These are phyloP conservation scores for Sphenostylis stenocarpa DNA, from an alignment of 306 rosid species.

Conservation along the genomic window DNA sequence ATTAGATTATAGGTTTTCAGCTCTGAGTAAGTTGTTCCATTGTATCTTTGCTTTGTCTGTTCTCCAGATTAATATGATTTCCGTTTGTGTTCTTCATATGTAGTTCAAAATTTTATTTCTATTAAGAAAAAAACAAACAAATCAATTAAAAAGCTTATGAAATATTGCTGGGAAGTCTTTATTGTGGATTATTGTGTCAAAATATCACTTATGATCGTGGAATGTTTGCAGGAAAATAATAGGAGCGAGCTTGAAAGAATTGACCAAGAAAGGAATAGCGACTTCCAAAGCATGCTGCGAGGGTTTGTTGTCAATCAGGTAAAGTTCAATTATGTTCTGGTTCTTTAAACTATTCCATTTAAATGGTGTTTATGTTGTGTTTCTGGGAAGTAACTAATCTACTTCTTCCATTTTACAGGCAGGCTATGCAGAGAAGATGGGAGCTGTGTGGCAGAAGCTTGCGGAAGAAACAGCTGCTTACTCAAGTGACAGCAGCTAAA, in stretches of 20 bases:
- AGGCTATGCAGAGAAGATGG: constrained; percentile 85
- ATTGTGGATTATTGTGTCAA: constrained; percentile 15
- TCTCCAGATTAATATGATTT: not conserved
- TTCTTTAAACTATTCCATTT: not conserved
- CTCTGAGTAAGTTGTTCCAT: not conserved
- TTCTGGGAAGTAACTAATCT: constrained; percentile 14
- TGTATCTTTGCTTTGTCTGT: not conserved
- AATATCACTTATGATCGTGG: not conserved
- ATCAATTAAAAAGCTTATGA: not conserved
- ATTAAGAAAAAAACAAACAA: not conserved
- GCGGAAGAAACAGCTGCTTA: constrained; percentile 73
- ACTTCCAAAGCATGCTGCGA: constrained; percentile 46
- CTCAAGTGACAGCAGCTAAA: constrained; percentile 53
- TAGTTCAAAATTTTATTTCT: constrained; percentile 8
- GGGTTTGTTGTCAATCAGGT: constrained; percentile 52
- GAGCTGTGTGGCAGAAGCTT: constrained; percentile 79
- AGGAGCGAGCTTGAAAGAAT: constrained; percentile 48
- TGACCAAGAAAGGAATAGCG: constrained; percentile 43
- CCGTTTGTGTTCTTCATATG: not conserved
- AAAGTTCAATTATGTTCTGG: constrained; percentile 3
- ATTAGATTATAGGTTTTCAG: not conserved
- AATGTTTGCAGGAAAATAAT: constrained; percentile 43
- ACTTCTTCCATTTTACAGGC: constrained; percentile 46
- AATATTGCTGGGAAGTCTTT: not conserved
- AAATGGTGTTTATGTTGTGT: not conserved